These are phyloP conservation scores for Scutellaria minor DNA, from an alignment of 257 asterid genomes.

Conservation along the genomic window DNA sequence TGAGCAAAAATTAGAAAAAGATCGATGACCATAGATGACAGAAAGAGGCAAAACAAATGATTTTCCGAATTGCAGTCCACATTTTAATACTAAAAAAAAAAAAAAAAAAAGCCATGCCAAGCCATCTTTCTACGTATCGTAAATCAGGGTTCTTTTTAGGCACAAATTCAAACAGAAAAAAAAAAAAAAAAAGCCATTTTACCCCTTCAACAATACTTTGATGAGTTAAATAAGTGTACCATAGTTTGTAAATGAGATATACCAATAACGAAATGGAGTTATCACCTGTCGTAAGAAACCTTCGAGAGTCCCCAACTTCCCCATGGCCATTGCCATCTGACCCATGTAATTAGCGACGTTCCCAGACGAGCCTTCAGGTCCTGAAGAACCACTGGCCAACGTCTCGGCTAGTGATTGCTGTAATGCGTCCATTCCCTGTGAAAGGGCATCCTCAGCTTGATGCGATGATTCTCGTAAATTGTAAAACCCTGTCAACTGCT, in stretches of 20 bases:
- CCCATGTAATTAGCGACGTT: constrained; percentile 97
- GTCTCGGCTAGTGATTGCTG: constrained; percentile 94
- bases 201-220: no score
- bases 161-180: no score
- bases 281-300: constrained; percentile 84
- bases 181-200: no score
- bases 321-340: constrained; percentile 99
- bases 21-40: no score
- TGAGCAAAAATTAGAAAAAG: no score
- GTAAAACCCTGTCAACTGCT: constrained; percentile 68
- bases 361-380: constrained; percentile 69
- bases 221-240: background rate
- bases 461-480: constrained; percentile 79
- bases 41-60: no score
- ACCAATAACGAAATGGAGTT: background rate
- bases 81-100: no score
- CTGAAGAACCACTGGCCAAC: constrained; percentile 68
- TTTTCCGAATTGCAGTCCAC: no score
- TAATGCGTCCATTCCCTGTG: constrained; percentile 93
- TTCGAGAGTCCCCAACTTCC: constrained; percentile 88
- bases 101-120: no score
- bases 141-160: no score
- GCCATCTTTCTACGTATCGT: no score
- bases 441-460: constrained; percentile 97
- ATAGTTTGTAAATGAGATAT: background rate